Percentiles rank a stretch among this genome's conserved stretches.
Evolutionary conservation across 345 rosid species (phyloP).

Genomic region (Salix dunnii): DNA sequence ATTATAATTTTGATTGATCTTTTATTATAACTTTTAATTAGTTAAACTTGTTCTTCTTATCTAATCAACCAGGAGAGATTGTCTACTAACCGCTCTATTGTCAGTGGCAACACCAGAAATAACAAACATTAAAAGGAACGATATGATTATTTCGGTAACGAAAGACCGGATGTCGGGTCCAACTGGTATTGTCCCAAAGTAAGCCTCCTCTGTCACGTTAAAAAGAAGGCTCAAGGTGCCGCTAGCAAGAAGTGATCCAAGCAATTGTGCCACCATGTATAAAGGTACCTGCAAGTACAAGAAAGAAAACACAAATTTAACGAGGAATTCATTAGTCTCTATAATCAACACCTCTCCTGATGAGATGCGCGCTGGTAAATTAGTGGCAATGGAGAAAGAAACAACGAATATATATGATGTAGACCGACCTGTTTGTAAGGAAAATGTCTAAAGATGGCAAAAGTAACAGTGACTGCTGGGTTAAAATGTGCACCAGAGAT

Average conservation of each 20-base stretch:
- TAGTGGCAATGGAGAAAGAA: neutral
- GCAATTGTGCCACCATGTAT: constrained; percentile 11
- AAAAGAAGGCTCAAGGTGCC: constrained; percentile 6
- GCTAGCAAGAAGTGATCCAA: constrained; percentile 22
- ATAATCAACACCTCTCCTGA: neutral
- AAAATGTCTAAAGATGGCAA: constrained; percentile 18
- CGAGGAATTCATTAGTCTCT: neutral
- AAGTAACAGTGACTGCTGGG: constrained; percentile 25
- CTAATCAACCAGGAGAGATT: no score
- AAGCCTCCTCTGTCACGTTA: neutral
- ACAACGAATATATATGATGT: neutral
- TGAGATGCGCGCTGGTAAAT: neutral
- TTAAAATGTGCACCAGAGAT: constrained; percentile 37
- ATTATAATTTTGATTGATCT: no score
- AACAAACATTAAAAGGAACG: constrained; percentile 26
- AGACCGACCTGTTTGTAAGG: constrained; percentile 13
- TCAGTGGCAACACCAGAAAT: constrained; percentile 22
- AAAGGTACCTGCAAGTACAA: constrained; percentile 14
- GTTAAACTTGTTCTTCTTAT: no score
- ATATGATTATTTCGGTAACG: constrained; percentile 12
- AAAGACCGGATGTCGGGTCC: constrained; percentile 20
- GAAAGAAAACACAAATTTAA: neutral
- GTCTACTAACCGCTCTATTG: constrained; percentile 5
- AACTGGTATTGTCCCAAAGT: constrained; percentile 21
- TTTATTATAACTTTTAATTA: no score